Evolutionary conservation across 805 yeast genomes (phyloP), one percentile per base, ranked within the genome.

Genomic region (Saccharomyces mikatae): DNA sequence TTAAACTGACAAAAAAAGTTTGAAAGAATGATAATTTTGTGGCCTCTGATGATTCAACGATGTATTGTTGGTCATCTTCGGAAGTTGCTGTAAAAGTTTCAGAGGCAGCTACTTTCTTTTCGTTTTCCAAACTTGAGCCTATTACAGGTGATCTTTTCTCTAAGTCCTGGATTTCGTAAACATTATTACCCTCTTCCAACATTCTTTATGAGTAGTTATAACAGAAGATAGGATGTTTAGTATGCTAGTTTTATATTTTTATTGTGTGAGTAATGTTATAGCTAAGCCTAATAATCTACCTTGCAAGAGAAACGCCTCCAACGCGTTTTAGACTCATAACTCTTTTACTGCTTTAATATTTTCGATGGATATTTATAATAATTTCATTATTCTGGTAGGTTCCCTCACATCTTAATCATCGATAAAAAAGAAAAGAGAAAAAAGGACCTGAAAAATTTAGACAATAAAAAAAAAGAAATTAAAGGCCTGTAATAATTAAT

Each of bases 1-100:
- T 70, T 28, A 71, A 46, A 5, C 55, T 41, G 28, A 56, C 51
- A 22, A 62, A 61, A 4, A 70, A 0, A 47, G 56, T 68, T 52
- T 60, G 56, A 28, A 66, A 52, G 48, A 59, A 56, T 36, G 62
- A 56, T 6, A 62, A 46, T 41, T 57, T 54, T 6, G 59, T 53
- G 13, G 44, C 55, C 46, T 57, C 62, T 14, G 65, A 48, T 9
- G 57, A 51, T 28, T 60, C 66, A 14, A 53, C 58, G 9, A 51
- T 51, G 30, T 52, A 52, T 11, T 52, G 52, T 14, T 46, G 51
- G 31, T 55, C 53, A 2, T 30, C 44, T n/a, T 36, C 44, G 17
- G 44, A 36, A 22, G 27, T 22, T 13, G 36, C 41, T 10, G 51
- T 32, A 8, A 28, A 24, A n/a, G 30, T 24, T 22, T 28, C 51